Conservation (phyloP, 129 eudicot genomes). For the Logfia minima region DNA sequence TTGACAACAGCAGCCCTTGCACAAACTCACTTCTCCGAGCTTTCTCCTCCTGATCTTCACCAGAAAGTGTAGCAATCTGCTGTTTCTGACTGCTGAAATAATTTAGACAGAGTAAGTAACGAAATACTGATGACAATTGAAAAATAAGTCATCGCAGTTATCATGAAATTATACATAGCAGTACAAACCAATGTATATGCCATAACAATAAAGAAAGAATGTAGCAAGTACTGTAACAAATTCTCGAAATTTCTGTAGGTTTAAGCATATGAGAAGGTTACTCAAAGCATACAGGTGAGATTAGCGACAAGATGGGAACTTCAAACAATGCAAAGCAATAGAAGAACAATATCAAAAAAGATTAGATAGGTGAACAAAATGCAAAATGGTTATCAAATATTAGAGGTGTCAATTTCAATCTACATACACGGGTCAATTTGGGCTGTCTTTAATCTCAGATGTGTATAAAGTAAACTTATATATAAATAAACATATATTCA, state of each 20-base stretch:
- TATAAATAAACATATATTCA: too few species aligned
- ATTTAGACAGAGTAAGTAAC: neutral
- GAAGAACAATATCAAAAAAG: neutral
- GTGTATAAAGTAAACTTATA: neutral
- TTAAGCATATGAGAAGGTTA: neutral
- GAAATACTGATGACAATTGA: neutral
- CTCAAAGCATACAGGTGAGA: neutral
- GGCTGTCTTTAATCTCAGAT: neutral
- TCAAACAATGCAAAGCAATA: neutral
- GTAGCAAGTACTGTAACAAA: neutral
- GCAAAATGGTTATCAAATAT: slow-evolving; percentile 1
- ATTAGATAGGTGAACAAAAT: neutral
- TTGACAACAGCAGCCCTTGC: slow-evolving; percentile 73
- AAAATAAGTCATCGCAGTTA: too few species aligned
- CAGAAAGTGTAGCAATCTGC: slow-evolving; percentile 44
- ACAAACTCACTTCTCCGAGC: slow-evolving; percentile 75
- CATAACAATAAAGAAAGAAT: neutral
- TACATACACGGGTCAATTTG: neutral
- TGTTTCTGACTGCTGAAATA: slow-evolving; percentile 41
- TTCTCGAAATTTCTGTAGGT: neutral
- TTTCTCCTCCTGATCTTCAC: slow-evolving; percentile 84
- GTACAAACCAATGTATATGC: neutral
- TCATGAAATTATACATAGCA: too few species aligned
- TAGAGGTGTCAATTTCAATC: neutral
- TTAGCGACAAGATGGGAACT: neutral